Evolutionary conservation across 2,329 filamentous ascomycete genomes (phyloP).

Genomic region (Cladophialophora immunda): DNA sequence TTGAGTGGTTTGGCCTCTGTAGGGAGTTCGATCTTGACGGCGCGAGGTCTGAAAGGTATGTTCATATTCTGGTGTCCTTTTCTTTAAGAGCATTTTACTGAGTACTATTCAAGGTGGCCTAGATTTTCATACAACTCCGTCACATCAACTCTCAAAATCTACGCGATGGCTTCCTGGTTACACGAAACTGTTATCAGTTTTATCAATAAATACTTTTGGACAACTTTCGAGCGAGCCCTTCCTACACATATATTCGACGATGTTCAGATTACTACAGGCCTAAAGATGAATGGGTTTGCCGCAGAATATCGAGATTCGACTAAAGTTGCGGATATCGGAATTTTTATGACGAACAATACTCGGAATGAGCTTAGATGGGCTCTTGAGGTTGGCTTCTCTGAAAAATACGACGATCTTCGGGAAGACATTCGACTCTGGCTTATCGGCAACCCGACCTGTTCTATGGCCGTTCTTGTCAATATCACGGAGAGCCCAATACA

Average conservation of each 20-base stretch:
- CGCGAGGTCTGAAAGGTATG: not conserved
- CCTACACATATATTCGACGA: not conserved
- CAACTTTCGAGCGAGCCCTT: not conserved
- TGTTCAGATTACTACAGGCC: not conserved
- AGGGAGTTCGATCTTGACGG: conserved; percentile 7
- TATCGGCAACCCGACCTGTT: conserved; percentile 1
- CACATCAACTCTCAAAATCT: conserved; percentile 12
- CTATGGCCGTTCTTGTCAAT: not conserved
- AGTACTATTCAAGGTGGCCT: not conserved
- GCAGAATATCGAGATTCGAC: not conserved
- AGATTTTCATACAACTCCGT: conserved; percentile 10
- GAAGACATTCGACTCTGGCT: conserved; percentile 10
- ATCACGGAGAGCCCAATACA: conserved; percentile 4
- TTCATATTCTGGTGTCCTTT: conserved; percentile 7
- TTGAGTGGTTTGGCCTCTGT: conserved; percentile 14
- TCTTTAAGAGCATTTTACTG: not conserved
- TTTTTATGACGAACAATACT: not conserved
- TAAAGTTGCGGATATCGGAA: conserved; percentile 5
- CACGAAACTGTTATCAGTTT: not conserved
- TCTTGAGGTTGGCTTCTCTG: conserved; percentile 20
- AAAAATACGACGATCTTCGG: conserved; percentile 8
- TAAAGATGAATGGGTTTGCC: not conserved
- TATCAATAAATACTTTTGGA: not conserved
- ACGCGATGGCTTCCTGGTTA: not conserved
- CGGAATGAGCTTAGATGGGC: conserved; percentile 6